Base-by-base conservation (phyloP, 495 filamentous ascomycete species). In the Hypoxylon intermedium region DNA sequence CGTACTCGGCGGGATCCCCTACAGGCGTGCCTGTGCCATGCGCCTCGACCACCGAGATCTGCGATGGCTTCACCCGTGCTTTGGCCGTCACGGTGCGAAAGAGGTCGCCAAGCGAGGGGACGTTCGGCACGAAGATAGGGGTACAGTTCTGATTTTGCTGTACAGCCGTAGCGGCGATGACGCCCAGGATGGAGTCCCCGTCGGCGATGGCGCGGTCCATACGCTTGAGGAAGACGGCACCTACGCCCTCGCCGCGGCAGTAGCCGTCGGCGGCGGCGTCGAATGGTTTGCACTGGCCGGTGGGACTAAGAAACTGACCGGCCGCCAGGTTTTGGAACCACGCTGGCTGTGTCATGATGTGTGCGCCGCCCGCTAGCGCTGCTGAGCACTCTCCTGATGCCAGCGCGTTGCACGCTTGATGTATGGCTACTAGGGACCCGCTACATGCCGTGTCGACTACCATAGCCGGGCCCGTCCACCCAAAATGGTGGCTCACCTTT, bases 191-290 rank as follows among this genome's bases (percentile, higher is more conserved):
- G 0, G 76, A 74, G 45, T 89, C 83, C 5, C 84, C 85, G 33
- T 89, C 85, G 0, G 78, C 79, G 4, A 81, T 51, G 0, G 86
- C 86, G 67, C 82, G 80, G 19, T 82, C 77, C 0, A 87, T 69
- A 6, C 82, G 66, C 67, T 89, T 89, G 16, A 89, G 53, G 5
- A 87, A 72, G 18, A 89, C 73, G 6, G 76, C 77, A 0, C 75
- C 86, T 21, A 85, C 75, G 26, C 77, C 84, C 53, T 89, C 87
- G 1, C 77, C 82, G 48, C 87, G 74, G 52, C 86, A 88, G 48
- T 88, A 89, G 0, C 86, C 86, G 66, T 87, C 83, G 15, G 85
- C 85, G 2, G 62, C 76, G 42, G 83, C 75, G 40, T 89, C 86
- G 24, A 86, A 89, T 0, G 85, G 82, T 36, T 88, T 89, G 13